Conservation (phyloP, 2,329 filamentous ascomycete genomes). For the Verticillium nonalfalfae region DNA sequence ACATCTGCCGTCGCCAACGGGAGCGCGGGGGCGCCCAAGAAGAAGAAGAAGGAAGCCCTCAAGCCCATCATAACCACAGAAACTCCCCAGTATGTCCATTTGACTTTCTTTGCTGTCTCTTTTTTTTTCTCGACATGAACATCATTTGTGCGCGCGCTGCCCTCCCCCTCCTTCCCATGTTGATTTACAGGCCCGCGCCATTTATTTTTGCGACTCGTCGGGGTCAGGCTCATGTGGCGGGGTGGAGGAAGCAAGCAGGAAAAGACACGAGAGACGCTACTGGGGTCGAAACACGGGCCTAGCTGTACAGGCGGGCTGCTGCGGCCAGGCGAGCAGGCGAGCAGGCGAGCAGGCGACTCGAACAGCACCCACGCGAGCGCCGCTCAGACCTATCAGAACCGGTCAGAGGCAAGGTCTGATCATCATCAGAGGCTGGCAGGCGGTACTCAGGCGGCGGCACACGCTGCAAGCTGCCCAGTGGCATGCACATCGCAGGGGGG, state of each 20-base stretch:
- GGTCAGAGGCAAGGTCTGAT: background rate
- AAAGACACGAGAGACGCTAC: background rate
- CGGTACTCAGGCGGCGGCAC: background rate
- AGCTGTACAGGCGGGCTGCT: background rate
- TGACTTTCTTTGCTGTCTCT: conserved; percentile 6
- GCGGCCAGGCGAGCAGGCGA: background rate
- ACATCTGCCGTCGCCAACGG: conserved; percentile 4
- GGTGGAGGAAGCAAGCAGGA: conserved; percentile 2
- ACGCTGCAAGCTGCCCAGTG: background rate
- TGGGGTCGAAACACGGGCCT: background rate
- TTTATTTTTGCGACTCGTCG: conserved; percentile 1
- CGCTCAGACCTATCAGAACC: background rate
- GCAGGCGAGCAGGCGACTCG: background rate
- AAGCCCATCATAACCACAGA: conserved; percentile 74
- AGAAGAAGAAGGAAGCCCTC: conserved; percentile 67
- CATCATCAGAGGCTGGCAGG: background rate
- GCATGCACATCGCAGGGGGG: background rate
- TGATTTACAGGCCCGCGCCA: background rate
- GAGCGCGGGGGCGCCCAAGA: conserved; percentile 40
- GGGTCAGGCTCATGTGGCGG: conserved; percentile 6
- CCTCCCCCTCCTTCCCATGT: background rate
- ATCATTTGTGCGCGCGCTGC: background rate
- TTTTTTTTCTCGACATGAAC: background rate
- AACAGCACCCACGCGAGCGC: background rate
- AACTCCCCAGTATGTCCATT: conserved; percentile 29